These are phyloP conservation scores for Achlya hypogyna DNA, from an alignment of 352 stramenopile genomes.

Conservation along the genomic window DNA sequence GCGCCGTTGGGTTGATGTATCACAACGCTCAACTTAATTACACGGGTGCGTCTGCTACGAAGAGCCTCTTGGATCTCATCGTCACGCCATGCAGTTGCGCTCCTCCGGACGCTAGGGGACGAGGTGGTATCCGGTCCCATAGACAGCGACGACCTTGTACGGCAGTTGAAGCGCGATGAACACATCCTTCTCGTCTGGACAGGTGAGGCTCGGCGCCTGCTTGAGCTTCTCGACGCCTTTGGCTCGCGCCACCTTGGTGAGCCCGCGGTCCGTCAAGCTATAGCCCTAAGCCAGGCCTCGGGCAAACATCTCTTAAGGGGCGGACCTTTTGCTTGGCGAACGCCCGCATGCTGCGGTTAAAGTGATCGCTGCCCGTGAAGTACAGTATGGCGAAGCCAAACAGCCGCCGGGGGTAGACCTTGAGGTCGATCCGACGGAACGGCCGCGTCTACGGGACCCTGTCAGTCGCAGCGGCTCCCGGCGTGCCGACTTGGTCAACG, in stretches of 20 bases:
- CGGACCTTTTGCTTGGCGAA: constrained; percentile 64
- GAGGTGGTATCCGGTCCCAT: background rate
- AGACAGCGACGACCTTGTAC: constrained; percentile 41
- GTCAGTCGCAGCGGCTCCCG: background rate
- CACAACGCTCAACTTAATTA: too few species aligned
- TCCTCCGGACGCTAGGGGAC: constrained; percentile 12
- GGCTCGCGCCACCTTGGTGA: constrained; percentile 48
- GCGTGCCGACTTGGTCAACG: constrained; percentile 35
- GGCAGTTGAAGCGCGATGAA: constrained; percentile 77
- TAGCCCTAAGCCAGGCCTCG: constrained; percentile 26
- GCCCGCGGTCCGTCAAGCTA: constrained; percentile 53
- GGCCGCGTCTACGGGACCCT: constrained; percentile 27
- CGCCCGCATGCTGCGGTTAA: constrained; percentile 80
- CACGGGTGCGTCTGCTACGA: too few species aligned
- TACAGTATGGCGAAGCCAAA: constrained; percentile 84
- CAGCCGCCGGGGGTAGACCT: constrained; percentile 69
- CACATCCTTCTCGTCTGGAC: constrained; percentile 69
- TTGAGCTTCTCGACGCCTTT: constrained; percentile 49
- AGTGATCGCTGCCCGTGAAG: constrained; percentile 88
- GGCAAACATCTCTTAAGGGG: constrained; percentile 6
- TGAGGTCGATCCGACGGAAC: constrained; percentile 75
- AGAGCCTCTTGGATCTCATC: too few species aligned
- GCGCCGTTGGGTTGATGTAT: too few species aligned
- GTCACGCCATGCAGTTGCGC: constrained; percentile 21
- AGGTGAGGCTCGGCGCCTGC: constrained; percentile 61